These are phyloP conservation scores for Cladosporium colombiae DNA, from an alignment of 2,329 filamentous ascomycete species.

Conservation along the genomic window DNA sequence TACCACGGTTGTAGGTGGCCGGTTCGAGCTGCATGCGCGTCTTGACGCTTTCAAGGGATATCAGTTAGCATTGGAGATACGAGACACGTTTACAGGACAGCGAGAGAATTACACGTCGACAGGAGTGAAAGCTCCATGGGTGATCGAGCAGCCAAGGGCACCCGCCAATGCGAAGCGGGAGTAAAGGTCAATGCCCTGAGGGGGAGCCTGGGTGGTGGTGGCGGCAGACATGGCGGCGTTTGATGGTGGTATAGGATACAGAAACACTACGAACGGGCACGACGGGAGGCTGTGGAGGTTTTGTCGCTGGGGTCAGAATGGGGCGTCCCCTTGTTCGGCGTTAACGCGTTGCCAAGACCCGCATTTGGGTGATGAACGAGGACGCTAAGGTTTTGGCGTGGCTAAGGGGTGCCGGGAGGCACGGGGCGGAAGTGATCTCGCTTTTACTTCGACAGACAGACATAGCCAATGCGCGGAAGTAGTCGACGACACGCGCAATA, in stretches of 20 bases:
- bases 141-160: constrained; percentile 96
- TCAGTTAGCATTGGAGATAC: neutral
- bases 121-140: constrained; percentile 93
- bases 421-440: neutral
- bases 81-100: neutral
- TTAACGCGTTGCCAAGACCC: neutral
- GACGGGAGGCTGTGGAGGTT: neutral
- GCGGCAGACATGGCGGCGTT: constrained; percentile 12
- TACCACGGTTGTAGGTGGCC: constrained; percentile 80
- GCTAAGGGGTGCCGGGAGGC: neutral
- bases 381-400: neutral
- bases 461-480: neutral
- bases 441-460: neutral
- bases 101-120: constrained; percentile 90
- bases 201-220: constrained; percentile 36
- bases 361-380: neutral
- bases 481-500: neutral
- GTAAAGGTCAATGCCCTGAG: constrained; percentile 74
- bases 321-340: too few species aligned
- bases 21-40: constrained; percentile 94
- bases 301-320: neutral
- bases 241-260: constrained; percentile 29
- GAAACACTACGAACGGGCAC: neutral
- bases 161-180: constrained; percentile 95
- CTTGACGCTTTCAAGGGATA: constrained; percentile 72